Percentiles rank a stretch among this genome's conserved stretches.
phyloP scores from a whole-genome alignment of 768 basidiomycete genomes.

The Cystofilobasidium ferigula region DNA sequence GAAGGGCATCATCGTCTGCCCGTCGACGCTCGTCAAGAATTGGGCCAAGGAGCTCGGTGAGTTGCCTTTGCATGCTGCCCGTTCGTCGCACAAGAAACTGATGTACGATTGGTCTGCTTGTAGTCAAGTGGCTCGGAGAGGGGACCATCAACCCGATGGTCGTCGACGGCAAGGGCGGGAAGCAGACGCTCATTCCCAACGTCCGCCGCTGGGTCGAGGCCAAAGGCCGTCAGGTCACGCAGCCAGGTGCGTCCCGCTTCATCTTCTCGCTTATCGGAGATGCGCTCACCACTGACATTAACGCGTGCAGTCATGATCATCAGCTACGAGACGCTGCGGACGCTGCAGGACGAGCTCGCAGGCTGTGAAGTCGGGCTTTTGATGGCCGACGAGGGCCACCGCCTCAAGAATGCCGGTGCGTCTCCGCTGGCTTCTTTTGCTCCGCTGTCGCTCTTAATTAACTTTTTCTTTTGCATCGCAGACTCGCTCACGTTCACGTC shows the following conservation, averaged over 20 bases:
- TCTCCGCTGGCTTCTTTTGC: too few relatives aligned
- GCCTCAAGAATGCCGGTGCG: conserved; percentile 86
- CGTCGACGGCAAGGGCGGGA: conserved; percentile 84
- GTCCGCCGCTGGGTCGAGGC: conserved; percentile 85
- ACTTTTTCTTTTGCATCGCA: conserved; percentile 32
- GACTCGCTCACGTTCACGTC: conserved; percentile 81
- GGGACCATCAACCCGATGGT: conserved; percentile 65
- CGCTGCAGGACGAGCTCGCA: conserved; percentile 61
- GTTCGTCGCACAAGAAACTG: not conserved
- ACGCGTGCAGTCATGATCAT: conserved; percentile 76
- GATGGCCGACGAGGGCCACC: conserved; percentile 94
- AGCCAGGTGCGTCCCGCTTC: conserved; percentile 64
- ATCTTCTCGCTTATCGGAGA: not conserved
- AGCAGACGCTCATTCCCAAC: conserved; percentile 62
- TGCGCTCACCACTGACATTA: not conserved
- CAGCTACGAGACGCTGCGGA: conserved; percentile 89
- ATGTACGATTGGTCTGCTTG: not conserved
- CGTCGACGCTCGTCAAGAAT: conserved; percentile 90
- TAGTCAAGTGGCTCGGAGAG: conserved; percentile 93
- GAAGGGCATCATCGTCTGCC: conserved; percentile 95
- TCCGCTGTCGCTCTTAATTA: too few relatives aligned
- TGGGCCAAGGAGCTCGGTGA: conserved; percentile 93
- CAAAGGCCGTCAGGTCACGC: conserved; percentile 74
- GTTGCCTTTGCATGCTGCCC: conserved; percentile 28
- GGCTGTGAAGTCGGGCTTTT: conserved; percentile 75